Evolutionary conservation across 345 rosid species (phyloP).

Genomic region (Crucihimalaya himalaica): DNA sequence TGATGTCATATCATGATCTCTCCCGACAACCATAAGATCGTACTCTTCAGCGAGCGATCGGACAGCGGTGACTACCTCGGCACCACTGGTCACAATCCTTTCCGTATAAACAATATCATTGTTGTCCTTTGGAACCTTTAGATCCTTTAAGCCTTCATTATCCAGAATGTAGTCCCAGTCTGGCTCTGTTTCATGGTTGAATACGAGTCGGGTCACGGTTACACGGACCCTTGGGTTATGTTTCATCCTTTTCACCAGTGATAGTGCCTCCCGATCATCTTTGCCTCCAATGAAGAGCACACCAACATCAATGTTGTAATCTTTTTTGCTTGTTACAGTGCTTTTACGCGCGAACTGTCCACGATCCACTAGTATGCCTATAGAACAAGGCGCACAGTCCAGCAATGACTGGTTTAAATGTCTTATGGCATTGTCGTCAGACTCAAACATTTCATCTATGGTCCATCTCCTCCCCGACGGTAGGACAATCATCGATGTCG

Average conservation of each 20-base stretch:
- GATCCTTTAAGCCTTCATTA: slow-evolving; percentile 7
- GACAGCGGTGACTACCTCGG: slow-evolving; percentile 10
- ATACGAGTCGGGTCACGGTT: slow-evolving; percentile 14
- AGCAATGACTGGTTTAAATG: slow-evolving; percentile 6
- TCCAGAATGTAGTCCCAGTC: slow-evolving; percentile 21
- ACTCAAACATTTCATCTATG: slow-evolving; percentile 33
- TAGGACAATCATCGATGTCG: slow-evolving; percentile 6
- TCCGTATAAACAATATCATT: slow-evolving; percentile 7
- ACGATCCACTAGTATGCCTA: slow-evolving; percentile 35
- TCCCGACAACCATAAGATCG: slow-evolving; percentile 30
- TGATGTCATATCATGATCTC: slow-evolving; percentile 21
- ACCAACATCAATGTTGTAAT: slow-evolving; percentile 4
- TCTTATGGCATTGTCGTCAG: slow-evolving; percentile 20
- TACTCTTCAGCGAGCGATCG: not conserved
- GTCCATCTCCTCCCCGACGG: slow-evolving; percentile 38
- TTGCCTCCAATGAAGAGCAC: slow-evolving; percentile 30
- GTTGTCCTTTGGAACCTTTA: not conserved
- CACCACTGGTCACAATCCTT: slow-evolving; percentile 5
- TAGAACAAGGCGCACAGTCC: slow-evolving; percentile 28
- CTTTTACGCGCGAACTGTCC: slow-evolving; percentile 16
- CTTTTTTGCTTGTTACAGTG: not conserved
- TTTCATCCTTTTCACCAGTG: slow-evolving; percentile 17
- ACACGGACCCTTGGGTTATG: not conserved
- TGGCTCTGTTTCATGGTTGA: not conserved
- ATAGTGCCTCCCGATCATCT: slow-evolving; percentile 30